These are phyloP conservation scores for Gamsiella multidivaricata DNA, from an alignment of 192 early-diverging fungal genomes.

Conservation along the genomic window DNA sequence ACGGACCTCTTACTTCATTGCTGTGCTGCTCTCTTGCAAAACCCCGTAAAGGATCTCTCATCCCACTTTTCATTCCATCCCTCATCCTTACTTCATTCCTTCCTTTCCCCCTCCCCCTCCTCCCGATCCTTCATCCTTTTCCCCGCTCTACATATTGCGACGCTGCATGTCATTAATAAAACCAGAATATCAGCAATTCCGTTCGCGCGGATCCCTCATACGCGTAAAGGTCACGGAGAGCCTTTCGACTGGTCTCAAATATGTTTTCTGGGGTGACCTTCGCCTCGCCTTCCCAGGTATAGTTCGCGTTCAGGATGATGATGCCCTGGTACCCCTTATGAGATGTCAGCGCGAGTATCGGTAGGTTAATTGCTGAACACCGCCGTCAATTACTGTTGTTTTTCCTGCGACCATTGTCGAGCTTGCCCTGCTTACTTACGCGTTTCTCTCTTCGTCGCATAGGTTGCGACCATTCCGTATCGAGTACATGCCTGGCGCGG, in stretches of 20 bases:
- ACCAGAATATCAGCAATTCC: constrained; percentile 23
- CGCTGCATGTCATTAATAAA: too few species aligned
- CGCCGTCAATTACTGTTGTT: too few species aligned
- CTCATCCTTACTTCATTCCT: too few species aligned
- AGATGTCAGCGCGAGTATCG: constrained; percentile 26
- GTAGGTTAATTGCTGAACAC: too few species aligned
- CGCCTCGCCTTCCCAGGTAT: constrained; percentile 26
- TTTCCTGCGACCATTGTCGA: not conserved
- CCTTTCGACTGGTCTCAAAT: constrained; percentile 10
- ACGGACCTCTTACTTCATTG: too few species aligned
- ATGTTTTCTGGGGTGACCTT: constrained; percentile 33
- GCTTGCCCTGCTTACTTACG: not conserved
- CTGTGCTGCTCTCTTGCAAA: too few species aligned
- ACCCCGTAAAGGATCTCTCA: too few species aligned
- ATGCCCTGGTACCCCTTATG: constrained; percentile 20
- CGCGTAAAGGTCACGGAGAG: constrained; percentile 16
- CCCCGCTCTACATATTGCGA: too few species aligned
- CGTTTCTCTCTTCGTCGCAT: not conserved
- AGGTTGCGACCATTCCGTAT: constrained; percentile 21
- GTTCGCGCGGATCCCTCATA: constrained; percentile 12
- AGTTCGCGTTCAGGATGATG: constrained; percentile 18
- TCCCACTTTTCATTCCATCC: too few species aligned
- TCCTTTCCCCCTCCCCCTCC: too few species aligned
- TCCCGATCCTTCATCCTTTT: too few species aligned
- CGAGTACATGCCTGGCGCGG: constrained; percentile 8